Evolutionary conservation across 1,284 basidiomycete species (phyloP), one percentile per base, ranked within the genome.

Genomic region (Ustilago nuda): DNA sequence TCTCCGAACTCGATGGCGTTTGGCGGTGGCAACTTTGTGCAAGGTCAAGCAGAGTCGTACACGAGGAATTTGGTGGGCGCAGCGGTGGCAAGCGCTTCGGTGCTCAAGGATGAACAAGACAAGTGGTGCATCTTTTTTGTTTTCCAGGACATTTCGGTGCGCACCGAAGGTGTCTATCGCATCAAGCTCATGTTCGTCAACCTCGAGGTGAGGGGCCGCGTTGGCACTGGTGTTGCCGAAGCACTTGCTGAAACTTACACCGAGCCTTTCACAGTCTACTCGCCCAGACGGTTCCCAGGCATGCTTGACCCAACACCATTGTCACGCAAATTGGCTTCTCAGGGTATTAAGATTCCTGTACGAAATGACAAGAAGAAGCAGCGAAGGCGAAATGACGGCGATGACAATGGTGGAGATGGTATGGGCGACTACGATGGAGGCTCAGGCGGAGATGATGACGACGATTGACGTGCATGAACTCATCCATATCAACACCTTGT

Each of bases 311-410:
- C 82, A 3, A 81, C 82, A 32, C 77, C 78, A 41, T 60, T 83
- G 3, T 81, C 79, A 11, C 72, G 79, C 35, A 83, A 83, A 56
- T 56, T 83, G 9, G 82, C 81, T 8, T 72, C 80, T 39, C 82
- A 83, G 56, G 82, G 79, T 7, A 74, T 82, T 69, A 82, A 82
- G 76, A 82, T 83, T 30, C 78, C 82, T 3, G 78, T 82, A 6
- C 70, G 82, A 11, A 76, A 73, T 13, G 82, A 83, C 51, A 75
- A 76, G 50, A 83, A 83, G 70, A 83, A 82, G 62, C 71, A 77
- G 50, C 55, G 76, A 23, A 41, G 77, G 8, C 62, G 62, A 1
- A 61, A 60, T 36, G 66, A 66, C 17, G 68, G 62, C 30, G 72
- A 64, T 4, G 72, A 56, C 5, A 56, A 48, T 8, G 75, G 61